Base-by-base conservation (phyloP, 1,284 basidiomycete species). In the Cryptococcus sp. region DNA sequence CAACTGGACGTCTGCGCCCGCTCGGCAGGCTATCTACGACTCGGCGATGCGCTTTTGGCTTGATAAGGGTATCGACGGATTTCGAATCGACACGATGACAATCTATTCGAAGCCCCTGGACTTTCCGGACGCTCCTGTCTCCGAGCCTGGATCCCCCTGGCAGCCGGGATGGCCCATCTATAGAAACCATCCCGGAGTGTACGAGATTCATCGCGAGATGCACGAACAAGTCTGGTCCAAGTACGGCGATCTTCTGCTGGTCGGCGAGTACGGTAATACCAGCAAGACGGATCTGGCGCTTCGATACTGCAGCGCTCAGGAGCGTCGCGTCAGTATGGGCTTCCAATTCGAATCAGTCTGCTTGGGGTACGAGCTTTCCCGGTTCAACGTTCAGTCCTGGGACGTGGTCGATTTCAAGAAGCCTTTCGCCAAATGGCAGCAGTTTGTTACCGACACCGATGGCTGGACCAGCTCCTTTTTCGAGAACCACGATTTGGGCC, bases 191-290 rank as follows among this genome's bases (percentile, higher is more conserved):
- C 87, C 87, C 5, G 79, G 80, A 3, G 84, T 88, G 1, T 86
- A 88, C 70, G 84, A 87, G 64, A 90, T 83, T 65, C 70, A 90
- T 42, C 80, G 83, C 60, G 84, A 89, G 75, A 87, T 88, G 86
- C 73, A 85, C 55, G 59, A 68, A 17, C 80, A 84, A 64, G 84
- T 87, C 2, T 35, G 31, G 31, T 35, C 31, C 31, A 35, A 35
- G 13, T 35, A 35, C 13, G 31, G 31, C 31, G 31, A 35, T 35
- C 13, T 35, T 8, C 13, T 35, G 31, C 31, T 35, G 31, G 31
- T 35, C 31, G 31, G 31, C 31, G 31, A 35, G 31, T 35, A 35
- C 31, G 31, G 31, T 35, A 35, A 35, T 35, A 35, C 31, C 31
- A 35, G 31, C 31, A 35, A 35, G 31, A 35, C 31, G 31, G 31